Evolutionary conservation across 768 basidiomycete genomes (phyloP).

Genomic region (Mycena amicta): DNA sequence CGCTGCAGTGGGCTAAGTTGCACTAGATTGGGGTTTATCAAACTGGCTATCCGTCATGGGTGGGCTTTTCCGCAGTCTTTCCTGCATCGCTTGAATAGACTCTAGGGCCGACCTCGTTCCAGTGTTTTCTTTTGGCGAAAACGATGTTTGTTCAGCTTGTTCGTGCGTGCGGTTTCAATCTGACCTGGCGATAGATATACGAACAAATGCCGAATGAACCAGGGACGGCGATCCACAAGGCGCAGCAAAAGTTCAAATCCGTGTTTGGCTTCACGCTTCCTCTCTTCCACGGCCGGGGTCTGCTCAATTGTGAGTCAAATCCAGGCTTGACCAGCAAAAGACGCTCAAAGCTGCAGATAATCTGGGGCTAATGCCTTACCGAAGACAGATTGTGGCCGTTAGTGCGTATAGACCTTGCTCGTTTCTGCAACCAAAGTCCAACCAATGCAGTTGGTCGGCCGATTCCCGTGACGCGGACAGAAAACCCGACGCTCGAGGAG

Average conservation of each 20-base stretch:
- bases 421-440: background rate
- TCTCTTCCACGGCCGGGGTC: conserved; percentile 93
- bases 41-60: conserved; percentile 90
- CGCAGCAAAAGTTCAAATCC: conserved; percentile 91
- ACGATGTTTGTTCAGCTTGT: conserved; percentile 69
- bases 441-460: conserved; percentile 78
- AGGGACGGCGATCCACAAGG: conserved; percentile 81
- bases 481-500: conserved; percentile 82
- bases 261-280: conserved; percentile 96
- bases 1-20: too few relatives aligned
- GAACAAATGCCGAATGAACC: conserved; percentile 95
- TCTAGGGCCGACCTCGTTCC: conserved; percentile 91
- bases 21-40: conserved; percentile 88
- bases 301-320: conserved; percentile 77
- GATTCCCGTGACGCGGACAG: conserved; percentile 74
- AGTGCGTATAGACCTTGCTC: conserved; percentile 57
- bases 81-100: conserved; percentile 7
- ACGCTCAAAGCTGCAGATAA: conserved; percentile 88
- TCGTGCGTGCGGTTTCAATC: background rate
- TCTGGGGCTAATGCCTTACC: conserved; percentile 93
- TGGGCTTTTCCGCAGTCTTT: conserved; percentile 34
- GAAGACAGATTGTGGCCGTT: conserved; percentile 93
- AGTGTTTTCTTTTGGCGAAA: conserved; percentile 98
- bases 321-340: too few relatives aligned
- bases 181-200: conserved; percentile 67